Percentiles rank a stretch among this genome's conserved stretches.
These are phyloP conservation scores for Diospyros kaki DNA, from an alignment of 148 eudicot genomes.

Conservation along the genomic window DNA sequence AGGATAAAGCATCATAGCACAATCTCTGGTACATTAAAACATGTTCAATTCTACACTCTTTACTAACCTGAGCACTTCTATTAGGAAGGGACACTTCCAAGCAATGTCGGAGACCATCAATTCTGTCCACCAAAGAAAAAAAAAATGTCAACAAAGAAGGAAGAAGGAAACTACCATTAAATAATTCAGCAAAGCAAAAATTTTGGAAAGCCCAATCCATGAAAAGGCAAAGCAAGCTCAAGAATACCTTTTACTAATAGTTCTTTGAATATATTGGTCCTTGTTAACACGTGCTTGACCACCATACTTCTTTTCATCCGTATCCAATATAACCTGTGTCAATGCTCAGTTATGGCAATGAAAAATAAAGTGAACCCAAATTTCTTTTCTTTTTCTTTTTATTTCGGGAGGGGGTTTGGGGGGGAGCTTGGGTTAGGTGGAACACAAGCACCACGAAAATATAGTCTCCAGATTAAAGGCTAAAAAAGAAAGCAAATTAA, in stretches of 20 bases:
- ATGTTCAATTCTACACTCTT: neutral
- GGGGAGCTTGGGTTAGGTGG: neutral
- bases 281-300: slow-evolving; percentile 60
- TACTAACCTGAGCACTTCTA: slow-evolving; percentile 90
- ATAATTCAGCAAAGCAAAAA: neutral
- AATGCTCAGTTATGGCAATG: neutral
- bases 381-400: neutral
- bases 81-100: slow-evolving; percentile 72
- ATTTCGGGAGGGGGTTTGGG: too few species aligned
- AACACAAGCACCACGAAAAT: neutral
- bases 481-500: neutral
- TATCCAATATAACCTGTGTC: slow-evolving; percentile 65
- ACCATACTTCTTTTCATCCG: slow-evolving; percentile 84
- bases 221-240: neutral
- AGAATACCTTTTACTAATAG: slow-evolving; percentile 60
- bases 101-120: slow-evolving; percentile 69
- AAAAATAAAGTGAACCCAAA: neutral
- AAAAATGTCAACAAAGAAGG: slow-evolving; percentile 1
- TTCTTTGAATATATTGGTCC: slow-evolving; percentile 66
- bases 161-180: neutral
- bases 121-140: slow-evolving; percentile 27
- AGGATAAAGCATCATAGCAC: neutral
- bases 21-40: neutral
- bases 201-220: neutral
- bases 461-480: neutral